phyloP scores from a whole-genome alignment of 2,329 filamentous ascomycete genomes.

The Verticillium isaacii region DNA sequence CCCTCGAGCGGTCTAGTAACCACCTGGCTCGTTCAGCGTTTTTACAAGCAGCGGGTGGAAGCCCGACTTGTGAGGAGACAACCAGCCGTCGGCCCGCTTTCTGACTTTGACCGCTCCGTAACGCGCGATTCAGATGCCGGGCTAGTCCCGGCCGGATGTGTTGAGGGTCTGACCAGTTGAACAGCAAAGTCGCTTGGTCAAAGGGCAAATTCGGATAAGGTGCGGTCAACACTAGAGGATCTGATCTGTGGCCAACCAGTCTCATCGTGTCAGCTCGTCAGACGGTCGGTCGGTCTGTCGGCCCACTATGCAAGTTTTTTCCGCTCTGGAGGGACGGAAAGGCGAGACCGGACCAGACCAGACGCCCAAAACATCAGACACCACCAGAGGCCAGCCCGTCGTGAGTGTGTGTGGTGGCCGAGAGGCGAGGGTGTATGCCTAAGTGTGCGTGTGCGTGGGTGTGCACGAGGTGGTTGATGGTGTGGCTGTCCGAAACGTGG shows the following conservation, averaged over 20 bases:
- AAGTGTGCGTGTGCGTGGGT: not conserved
- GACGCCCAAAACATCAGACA: not conserved
- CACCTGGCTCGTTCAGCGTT: no score
- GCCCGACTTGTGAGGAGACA: not conserved
- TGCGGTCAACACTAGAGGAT: not conserved
- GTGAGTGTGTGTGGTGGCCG: not conserved
- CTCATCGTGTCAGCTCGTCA: not conserved
- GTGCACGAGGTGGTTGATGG: conserved; percentile 1
- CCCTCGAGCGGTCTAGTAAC: no score
- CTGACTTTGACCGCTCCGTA: not conserved
- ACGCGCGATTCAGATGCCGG: not conserved
- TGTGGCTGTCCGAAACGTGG: conserved; percentile 11
- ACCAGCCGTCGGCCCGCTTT: not conserved
- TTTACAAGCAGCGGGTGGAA: no score
- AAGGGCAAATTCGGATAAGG: not conserved
- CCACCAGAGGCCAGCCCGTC: not conserved
- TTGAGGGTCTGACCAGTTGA: not conserved
- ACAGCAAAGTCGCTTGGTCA: not conserved
- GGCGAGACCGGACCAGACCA: not conserved
- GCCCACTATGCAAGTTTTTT: not conserved
- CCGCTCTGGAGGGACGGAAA: not conserved
- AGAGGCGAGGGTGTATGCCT: not conserved
- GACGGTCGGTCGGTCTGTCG: not conserved
- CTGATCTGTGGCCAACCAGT: not conserved
- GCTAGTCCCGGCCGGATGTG: not conserved